A percentile compares a stretch with the other conserved stretches of the same genome.
These are phyloP conservation scores for Hirsutella minnesotensis DNA, from an alignment of 2,329 filamentous ascomycete species.

Conservation along the genomic window DNA sequence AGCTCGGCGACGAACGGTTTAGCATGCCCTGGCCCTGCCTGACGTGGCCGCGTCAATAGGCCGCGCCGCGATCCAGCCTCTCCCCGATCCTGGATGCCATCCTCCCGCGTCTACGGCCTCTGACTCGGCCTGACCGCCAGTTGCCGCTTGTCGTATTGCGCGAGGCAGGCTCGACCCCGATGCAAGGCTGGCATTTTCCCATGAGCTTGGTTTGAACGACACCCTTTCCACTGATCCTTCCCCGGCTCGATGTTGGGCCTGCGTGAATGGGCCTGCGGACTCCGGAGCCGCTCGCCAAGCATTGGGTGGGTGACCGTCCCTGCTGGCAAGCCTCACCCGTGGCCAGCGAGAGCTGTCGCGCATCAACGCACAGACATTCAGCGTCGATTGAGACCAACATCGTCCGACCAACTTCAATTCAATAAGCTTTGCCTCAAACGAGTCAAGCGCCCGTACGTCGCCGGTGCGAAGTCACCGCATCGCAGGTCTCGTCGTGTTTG, in stretches of 20 bases:
- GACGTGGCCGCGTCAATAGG: constrained; percentile 7
- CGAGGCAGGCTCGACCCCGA: neutral
- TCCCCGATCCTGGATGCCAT: neutral
- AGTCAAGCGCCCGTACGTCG: neutral
- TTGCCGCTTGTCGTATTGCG: no score
- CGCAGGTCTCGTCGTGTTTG: no score
- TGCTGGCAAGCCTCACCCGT: constrained; percentile 3
- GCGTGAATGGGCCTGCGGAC: neutral
- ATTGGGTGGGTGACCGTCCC: neutral
- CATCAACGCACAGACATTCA: constrained; percentile 2
- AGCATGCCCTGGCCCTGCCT: neutral
- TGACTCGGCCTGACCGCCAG: constrained; percentile 6
- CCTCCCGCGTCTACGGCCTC: neutral
- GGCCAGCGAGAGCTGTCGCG: neutral
- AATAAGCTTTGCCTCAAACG: neutral
- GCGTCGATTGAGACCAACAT: neutral
- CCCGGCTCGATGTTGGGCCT: neutral
- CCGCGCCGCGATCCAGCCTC: neutral
- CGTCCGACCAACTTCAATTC: neutral
- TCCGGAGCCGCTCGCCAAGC: neutral
- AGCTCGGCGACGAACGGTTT: constrained; percentile 5
- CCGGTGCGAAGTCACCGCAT: no score
- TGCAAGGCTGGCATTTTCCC: neutral
- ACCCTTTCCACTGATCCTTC: no score
- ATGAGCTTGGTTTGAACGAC: neutral